These are phyloP conservation scores for Globisporangium emineosum DNA, from an alignment of 352 stramenopile species.

Conservation along the genomic window DNA sequence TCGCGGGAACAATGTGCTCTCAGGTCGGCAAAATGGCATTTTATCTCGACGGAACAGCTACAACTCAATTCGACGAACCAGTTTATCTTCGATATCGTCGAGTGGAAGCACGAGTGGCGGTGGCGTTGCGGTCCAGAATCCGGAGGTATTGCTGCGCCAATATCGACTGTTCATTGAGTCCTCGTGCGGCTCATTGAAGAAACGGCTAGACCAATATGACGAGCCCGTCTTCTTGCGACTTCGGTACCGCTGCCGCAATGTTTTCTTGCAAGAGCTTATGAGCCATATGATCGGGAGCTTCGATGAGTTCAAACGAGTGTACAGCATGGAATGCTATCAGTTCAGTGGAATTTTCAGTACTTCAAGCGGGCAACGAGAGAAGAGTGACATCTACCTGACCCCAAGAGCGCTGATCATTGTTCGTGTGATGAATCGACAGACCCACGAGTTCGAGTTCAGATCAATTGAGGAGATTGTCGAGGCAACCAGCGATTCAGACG, in stretches of 20 bases:
- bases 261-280: conserved; percentile 83
- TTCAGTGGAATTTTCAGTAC: conserved; percentile 77
- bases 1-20: conserved; percentile 18
- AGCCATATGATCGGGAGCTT: conserved; percentile 74
- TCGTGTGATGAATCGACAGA: conserved; percentile 60
- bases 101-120: conserved; percentile 26
- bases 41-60: conserved; percentile 28
- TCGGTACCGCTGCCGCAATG: conserved; percentile 70
- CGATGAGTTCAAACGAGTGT: conserved; percentile 74
- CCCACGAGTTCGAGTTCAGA: conserved; percentile 74
- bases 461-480: conserved; percentile 50
- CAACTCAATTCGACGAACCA: conserved; percentile 20
- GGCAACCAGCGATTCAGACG: conserved; percentile 43
- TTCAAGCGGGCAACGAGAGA: conserved; percentile 65
- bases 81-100: conserved; percentile 40
- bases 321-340: conserved; percentile 62
- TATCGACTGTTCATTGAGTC: conserved; percentile 76
- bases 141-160: conserved; percentile 64
- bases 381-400: conserved; percentile 68
- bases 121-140: conserved; percentile 57
- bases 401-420: conserved; percentile 64
- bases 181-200: conserved; percentile 51
- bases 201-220: conserved; percentile 52
- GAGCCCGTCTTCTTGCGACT: conserved; percentile 68
- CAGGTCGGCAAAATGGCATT: conserved; percentile 20